Evolutionary conservation across 2,329 filamentous ascomycete species (phyloP), one percentile per base, ranked within the genome.

Genomic region (Aspergillus awamori): DNA sequence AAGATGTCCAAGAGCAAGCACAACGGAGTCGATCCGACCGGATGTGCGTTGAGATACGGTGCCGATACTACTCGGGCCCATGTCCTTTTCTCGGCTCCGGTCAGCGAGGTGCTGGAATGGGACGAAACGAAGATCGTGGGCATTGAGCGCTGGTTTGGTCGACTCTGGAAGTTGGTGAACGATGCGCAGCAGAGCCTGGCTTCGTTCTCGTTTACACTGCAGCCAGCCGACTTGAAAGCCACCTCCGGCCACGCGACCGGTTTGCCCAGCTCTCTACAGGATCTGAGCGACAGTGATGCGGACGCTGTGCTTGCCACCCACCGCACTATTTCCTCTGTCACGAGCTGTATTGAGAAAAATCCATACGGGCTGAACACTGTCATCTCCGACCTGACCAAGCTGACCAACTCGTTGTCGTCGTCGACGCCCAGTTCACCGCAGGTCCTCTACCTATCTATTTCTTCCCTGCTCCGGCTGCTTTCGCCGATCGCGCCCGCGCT

Each of bases 1-100:
- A 97, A 97, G 74, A 97, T 97, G 93, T 95, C 91, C 41, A 97
- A 97, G 78, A 96, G 91, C 70, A 97, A 97, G 76, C 84, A 95
- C 79, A 97, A 97, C 71, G 93, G 93, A 26, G 91, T 96, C 6
- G 92, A 96, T 71, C 93, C 93, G 0, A 87, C 86, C 0, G 81
- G 80, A 0, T 90, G 89, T 65, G 91, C 95, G 60, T 79, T 82
- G 7, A 87, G 86, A 66, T 89, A 95, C 68, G 93, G 93, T 22
- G 91, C 92, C 1, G 93, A 97, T 74, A 88, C 91, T 5, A 93
- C 91, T 2, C 83, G 93, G 59, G 92, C 92, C 4, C 93, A 97
- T 73, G 91, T 97, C 72, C 83, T 97, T 6, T 96, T 97, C 80
- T 90, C 93, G 69, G 93, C 93, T 0, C 92, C 93, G 0, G 90